Evolutionary conservation across 2,329 filamentous ascomycete species (phyloP), one percentile per base, ranked within the genome.

Genomic region (Pseudogymnoascus sp.): DNA sequence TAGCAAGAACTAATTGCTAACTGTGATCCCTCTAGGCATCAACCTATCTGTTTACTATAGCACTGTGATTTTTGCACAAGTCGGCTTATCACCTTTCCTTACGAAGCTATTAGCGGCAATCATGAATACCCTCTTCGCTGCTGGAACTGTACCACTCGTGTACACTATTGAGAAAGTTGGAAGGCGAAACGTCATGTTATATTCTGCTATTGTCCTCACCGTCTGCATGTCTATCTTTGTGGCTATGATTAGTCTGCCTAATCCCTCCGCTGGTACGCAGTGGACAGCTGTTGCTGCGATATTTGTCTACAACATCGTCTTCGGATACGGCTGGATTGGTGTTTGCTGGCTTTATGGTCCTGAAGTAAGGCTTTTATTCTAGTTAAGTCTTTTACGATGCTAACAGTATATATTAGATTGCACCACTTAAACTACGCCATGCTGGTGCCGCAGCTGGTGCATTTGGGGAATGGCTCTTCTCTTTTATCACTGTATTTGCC

Each of bases 391-490:
- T 11, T 45, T 19, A 4, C 1, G 4, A 45, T 45, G 16, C 41
- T 45, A 45, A 45, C 41, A 45, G 19, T 45, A 45, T 23, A 45
- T 41, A 45, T 34, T 60, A 72, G 66, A 77, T 77, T 45, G 74
- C 74, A 6, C 75, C 75, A 6, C 69, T 77, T 8, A 72, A 73
- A 63, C 71, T 73, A 41, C 71, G 75, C 2, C 75, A 77, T 66
- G 67, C 75, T 25, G 75, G 74, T 23, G 75, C 70, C 10, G 71
- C 71, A 37, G 70, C 73, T 19, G 73, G 72, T n/a, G 72, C 74
- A 3, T 73, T 74, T 21, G 76, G 75, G 13, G 75, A 77, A 67
- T 76, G 74, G 74, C 68, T 74, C 25, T 71, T 71, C 37, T 73
- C 71, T n/a, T 77, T 72, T 62, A 68, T 75, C 57, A 75, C 72